These are phyloP conservation scores for Tuber magnatum DNA, from an alignment of 495 filamentous ascomycete species.

Conservation along the genomic window DNA sequence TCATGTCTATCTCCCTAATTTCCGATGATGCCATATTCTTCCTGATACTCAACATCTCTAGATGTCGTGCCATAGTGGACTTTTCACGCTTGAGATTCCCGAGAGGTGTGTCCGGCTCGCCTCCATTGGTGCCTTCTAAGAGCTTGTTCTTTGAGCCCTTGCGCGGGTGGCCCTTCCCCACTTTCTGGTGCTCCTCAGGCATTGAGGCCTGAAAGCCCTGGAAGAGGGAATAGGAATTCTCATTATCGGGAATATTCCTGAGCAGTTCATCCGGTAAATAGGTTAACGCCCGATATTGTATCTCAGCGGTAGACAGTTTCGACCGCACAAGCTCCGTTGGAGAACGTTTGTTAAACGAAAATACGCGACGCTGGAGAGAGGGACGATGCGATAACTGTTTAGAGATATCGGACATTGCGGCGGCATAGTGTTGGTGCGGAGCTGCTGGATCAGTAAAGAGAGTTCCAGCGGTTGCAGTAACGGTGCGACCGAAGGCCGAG, in stretches of 20 bases:
- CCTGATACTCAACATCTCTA: conserved; percentile 85
- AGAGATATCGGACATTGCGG: conserved; percentile 81
- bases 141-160: conserved; percentile 48
- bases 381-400: conserved; percentile 72
- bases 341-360: conserved; percentile 76
- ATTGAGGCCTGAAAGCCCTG: conserved; percentile 91
- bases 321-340: conserved; percentile 90
- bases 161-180: conserved; percentile 62
- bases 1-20: conserved; percentile 93
- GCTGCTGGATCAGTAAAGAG: conserved; percentile 56
- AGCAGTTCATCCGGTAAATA: conserved; percentile 89
- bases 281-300: conserved; percentile 85
- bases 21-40: conserved; percentile 98
- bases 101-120: conserved; percentile 53
- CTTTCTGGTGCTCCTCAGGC: conserved; percentile 58
- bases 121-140: conserved; percentile 44
- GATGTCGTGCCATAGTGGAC: conserved; percentile 62
- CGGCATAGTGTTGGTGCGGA: conserved; percentile 63
- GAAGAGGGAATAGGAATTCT: conserved; percentile 83
- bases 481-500: conserved; percentile 89
- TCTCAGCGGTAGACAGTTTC: conserved; percentile 82
- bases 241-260: conserved; percentile 72
- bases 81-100: conserved; percentile 69
- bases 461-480: conserved; percentile 86
- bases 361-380: conserved; percentile 75